Evolutionary conservation across 108 stramenopile genomes (phyloP), one percentile per base, ranked within the genome.

Genomic region (Skeletonema marinoi): DNA sequence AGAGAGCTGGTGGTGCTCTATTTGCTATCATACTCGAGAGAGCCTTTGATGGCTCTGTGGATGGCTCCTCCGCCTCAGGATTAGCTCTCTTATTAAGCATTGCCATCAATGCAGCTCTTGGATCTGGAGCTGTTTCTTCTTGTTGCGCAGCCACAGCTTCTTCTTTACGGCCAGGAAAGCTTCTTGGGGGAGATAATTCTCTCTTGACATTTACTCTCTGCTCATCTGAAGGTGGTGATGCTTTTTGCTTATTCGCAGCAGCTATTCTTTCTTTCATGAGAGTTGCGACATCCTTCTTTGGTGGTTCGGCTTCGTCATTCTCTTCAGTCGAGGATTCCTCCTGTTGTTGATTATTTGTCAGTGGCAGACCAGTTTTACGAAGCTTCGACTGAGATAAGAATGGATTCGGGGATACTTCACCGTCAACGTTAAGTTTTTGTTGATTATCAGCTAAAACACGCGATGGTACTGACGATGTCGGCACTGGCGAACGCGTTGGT

Each of bases 201-300:
- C 14, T 46, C 7, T 46, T 16, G 44, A 46, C 7, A 3, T 46
- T 46, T 16, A 3, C 11, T 46, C 7, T 56, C 54, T 25, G 50
- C 17, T 51, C 50, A 51, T 51, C 19, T 19, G 41, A 12, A 1
- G 50, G 50, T 10, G 25, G n/a, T 2, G 54, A 25, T 25, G 25
- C 25, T 56, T 56, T 29, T 56, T 8, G 54, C 13, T 75, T 77
- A 50, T 88, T 90, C 66, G 84, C 88, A 31, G 87, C 85, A 8
- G 89, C 88, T 54, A 92, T 89, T 59, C 92, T 50, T 60, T 78
- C 72, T 21, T 87, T 77, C 63, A 92, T 90, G 9, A 92, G 73
- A 13, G 85, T 38, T 30, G 92, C 92, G 10, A 92, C 89, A 78
- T 92, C 89, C 32, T 77, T 85, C 65, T 81, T 80, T 10, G 87